Percentiles rank a stretch among this genome's conserved stretches.
phyloP scores from a whole-genome alignment of 768 basidiomycete genomes.

The Boletus rubescentipes region DNA sequence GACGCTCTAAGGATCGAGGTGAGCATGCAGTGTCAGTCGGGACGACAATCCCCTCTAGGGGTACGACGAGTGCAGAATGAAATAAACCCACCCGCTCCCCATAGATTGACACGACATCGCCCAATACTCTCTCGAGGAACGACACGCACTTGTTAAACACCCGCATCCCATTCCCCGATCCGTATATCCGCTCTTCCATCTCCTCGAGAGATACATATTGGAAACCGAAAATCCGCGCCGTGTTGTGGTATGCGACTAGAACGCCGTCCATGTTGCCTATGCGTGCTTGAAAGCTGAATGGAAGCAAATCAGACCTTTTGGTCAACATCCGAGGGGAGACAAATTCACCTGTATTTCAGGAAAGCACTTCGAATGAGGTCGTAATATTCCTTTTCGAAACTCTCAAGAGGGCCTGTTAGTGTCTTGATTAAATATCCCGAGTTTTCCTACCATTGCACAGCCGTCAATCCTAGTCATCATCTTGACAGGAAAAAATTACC shows the following conservation, averaged over 20 bases:
- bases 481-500: conserved; percentile 34
- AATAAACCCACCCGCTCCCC: conserved; percentile 56
- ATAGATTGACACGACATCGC: conserved; percentile 57
- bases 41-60: not conserved
- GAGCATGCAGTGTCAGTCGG: not conserved
- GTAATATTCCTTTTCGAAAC: conserved; percentile 93
- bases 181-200: conserved; percentile 84
- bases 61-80: not conserved
- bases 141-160: conserved; percentile 75
- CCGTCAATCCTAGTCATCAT: not conserved
- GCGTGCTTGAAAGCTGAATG: conserved; percentile 83
- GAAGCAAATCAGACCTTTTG: not conserved
- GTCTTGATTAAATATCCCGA: conserved; percentile 73
- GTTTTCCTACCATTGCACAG: conserved; percentile 53
- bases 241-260: conserved; percentile 86
- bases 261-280: conserved; percentile 98
- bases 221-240: conserved; percentile 85
- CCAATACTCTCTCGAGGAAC: conserved; percentile 65
- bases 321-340: too few relatives aligned
- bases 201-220: conserved; percentile 87
- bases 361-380: conserved; percentile 93
- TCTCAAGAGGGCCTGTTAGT: conserved; percentile 62
- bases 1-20: conserved; percentile 43
- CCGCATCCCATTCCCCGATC: conserved; percentile 52
- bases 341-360: conserved; percentile 81